Evolutionary conservation across 371 early-diverging fungal species (phyloP).

Genomic region (Dichotomocladium elegans): DNA sequence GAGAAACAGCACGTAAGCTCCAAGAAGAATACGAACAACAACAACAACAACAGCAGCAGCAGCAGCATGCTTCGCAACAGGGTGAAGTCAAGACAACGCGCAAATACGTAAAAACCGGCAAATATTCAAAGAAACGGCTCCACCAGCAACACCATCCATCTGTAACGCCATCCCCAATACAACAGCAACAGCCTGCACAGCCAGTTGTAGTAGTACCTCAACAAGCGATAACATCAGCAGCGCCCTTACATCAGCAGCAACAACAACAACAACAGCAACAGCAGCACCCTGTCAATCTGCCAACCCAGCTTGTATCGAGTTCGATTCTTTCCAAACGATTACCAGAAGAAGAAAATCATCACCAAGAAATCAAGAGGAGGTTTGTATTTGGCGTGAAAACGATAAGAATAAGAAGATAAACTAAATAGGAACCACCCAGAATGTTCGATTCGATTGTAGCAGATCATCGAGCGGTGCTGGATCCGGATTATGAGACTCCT

Average conservation of each 20-base stretch:
- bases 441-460: conserved; percentile 32
- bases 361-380: conserved; percentile 40
- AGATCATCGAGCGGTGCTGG: conserved; percentile 48
- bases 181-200: conserved; percentile 17
- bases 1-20: too few relatives aligned
- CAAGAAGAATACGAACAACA: conserved; percentile 36
- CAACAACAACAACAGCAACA: not conserved
- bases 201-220: too few relatives aligned
- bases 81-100: conserved; percentile 57
- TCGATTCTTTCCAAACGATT: conserved; percentile 37
- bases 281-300: not conserved
- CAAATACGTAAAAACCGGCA: conserved; percentile 62
- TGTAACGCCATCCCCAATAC: too few relatives aligned
- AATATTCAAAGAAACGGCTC: conserved; percentile 59
- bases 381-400: too few relatives aligned
- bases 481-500: conserved; percentile 55
- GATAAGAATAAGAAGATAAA: too few relatives aligned
- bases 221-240: not conserved
- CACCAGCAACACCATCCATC: too few relatives aligned
- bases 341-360: conserved; percentile 47
- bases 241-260: not conserved
- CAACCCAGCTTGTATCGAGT: conserved; percentile 15
- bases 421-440: too few relatives aligned
- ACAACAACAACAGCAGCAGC: conserved; percentile 16
- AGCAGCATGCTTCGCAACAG: too few relatives aligned